Percentiles rank a stretch among this genome's conserved stretches.
Evolutionary conservation across 805 yeast genomes (phyloP).

Genomic region (Priceomyces carsonii): DNA sequence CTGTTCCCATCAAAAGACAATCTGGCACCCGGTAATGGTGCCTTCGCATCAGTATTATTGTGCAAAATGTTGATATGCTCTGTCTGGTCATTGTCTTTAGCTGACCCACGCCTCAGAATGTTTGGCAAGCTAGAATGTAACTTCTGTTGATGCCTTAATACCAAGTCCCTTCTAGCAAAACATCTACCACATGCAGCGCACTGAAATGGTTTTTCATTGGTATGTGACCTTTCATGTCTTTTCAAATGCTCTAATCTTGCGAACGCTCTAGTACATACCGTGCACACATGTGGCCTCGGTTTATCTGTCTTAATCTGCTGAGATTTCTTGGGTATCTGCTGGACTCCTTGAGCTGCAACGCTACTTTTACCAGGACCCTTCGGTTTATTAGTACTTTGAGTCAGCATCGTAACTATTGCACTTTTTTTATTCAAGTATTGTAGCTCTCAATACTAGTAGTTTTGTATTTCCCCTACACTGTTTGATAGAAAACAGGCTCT

Average conservation of each 20-base stretch:
- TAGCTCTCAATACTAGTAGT: too few species aligned
- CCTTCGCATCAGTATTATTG: constrained; percentile 52
- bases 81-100: constrained; percentile 28
- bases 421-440: too few species aligned
- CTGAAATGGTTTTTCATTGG: constrained; percentile 94
- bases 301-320: constrained; percentile 84
- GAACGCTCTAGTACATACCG: constrained; percentile 91
- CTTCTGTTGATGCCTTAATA: constrained; percentile 92
- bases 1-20: background rate
- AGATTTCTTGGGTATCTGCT: constrained; percentile 85
- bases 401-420: too few species aligned
- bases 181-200: constrained; percentile 96
- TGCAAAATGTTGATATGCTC: constrained; percentile 53
- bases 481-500: too few species aligned
- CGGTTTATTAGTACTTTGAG: too few species aligned
- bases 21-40: constrained; percentile 39
- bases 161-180: constrained; percentile 87
- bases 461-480: too few species aligned
- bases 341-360: too few species aligned
- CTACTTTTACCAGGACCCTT: too few species aligned
- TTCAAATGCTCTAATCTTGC: constrained; percentile 93
- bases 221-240: constrained; percentile 91
- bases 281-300: constrained; percentile 91
- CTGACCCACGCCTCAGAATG: constrained; percentile 31
- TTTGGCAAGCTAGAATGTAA: constrained; percentile 63